Percentiles rank a stretch among this genome's conserved stretches.
These are phyloP conservation scores for Fallopia convolvulus DNA, from an alignment of 148 eudicot species.

Conservation along the genomic window DNA sequence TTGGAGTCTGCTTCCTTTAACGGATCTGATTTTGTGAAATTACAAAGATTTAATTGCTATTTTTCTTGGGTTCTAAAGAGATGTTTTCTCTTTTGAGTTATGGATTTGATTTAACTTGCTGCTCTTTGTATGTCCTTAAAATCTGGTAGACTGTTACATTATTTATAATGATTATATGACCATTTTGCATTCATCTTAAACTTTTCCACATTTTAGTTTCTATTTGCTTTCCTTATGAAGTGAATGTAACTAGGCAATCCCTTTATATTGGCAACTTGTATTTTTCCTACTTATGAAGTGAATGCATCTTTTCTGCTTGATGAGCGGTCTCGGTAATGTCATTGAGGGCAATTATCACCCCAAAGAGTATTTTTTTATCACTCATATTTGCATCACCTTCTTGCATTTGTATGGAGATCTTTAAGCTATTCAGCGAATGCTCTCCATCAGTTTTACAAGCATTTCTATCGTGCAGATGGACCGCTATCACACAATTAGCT, in stretches of 20 bases:
- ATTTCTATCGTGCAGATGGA: constrained; percentile 51
- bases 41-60: not conserved
- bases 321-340: not conserved
- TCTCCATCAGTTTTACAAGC: not conserved
- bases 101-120: not conserved
- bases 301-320: not conserved
- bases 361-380: not conserved
- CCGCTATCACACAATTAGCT: constrained; percentile 82
- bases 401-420: not conserved
- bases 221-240: not conserved
- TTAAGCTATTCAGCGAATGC: not conserved
- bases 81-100: not conserved
- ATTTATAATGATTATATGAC: not conserved
- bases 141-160: not conserved
- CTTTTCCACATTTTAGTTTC: not conserved
- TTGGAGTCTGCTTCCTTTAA: not conserved
- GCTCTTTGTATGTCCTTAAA: not conserved
- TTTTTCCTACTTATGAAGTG: no score
- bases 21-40: not conserved
- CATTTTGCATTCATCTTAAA: not conserved
- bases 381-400: not conserved
- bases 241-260: not conserved
- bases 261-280: not conserved
- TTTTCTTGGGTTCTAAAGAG: not conserved
- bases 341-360: not conserved